Evolutionary conservation across 805 yeast species (phyloP).

Genomic region (Candida wancherniae): DNA sequence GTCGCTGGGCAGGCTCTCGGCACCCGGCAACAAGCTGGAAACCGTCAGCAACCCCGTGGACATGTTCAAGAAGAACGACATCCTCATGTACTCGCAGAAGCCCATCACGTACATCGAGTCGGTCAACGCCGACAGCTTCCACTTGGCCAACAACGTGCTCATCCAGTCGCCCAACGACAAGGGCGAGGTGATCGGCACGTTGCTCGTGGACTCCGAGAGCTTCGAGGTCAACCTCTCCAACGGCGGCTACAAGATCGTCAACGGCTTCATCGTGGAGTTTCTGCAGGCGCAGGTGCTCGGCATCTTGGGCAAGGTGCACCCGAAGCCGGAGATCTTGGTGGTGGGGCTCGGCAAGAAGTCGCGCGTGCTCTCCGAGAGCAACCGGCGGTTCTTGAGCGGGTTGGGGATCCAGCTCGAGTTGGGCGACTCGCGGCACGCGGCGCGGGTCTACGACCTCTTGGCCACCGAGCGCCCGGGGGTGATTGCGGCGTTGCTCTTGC

Average conservation of each 20-base stretch:
- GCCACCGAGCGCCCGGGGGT: slow-evolving; percentile 76
- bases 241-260: slow-evolving; percentile 41
- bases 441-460: slow-evolving; percentile 63
- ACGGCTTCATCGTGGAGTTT: slow-evolving; percentile 53
- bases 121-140: slow-evolving; percentile 50
- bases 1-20: slow-evolving; percentile 12
- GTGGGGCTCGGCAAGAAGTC: slow-evolving; percentile 66
- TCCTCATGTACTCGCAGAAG: slow-evolving; percentile 37
- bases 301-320: slow-evolving; percentile 54
- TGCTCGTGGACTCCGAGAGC: slow-evolving; percentile 54
- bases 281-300: slow-evolving; percentile 37
- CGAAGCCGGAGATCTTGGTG: slow-evolving; percentile 72
- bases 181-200: slow-evolving; percentile 40
- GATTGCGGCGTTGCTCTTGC: slow-evolving; percentile 68
- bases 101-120: slow-evolving; percentile 42
- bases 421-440: slow-evolving; percentile 60
- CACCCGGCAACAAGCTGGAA: slow-evolving; percentile 37
- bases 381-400: slow-evolving; percentile 43
- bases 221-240: slow-evolving; percentile 52
- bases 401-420: slow-evolving; percentile 70
- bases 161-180: slow-evolving; percentile 39
- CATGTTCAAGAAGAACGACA: slow-evolving; percentile 39
- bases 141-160: slow-evolving; percentile 50
- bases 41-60: slow-evolving; percentile 41
- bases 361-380: slow-evolving; percentile 56